Percentiles rank a stretch among this genome's conserved stretches.
Conservation (phyloP, 495 filamentous ascomycete species). For the Lophiotrema nucula region DNA sequence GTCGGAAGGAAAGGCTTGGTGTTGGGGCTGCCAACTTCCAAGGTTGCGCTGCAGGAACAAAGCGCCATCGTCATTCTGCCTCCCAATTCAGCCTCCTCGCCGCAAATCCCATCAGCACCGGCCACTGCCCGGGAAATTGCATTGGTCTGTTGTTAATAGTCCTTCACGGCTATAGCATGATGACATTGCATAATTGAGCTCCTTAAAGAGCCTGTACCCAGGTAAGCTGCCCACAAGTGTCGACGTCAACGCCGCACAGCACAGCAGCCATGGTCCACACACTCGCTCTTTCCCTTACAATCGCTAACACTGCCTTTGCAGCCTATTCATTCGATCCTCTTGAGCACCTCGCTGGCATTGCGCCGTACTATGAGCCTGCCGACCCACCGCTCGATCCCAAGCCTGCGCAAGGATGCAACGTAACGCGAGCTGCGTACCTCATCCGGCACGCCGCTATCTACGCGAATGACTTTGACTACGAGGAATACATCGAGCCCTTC, state of each 20-base stretch:
- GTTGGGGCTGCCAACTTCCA: too few species aligned
- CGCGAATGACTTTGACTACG: conserved; percentile 51
- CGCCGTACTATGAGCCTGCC: conserved; percentile 51
- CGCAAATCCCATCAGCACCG: too few species aligned
- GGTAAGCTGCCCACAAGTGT: neutral
- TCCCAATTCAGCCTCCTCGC: too few species aligned
- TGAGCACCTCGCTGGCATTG: conserved; percentile 49
- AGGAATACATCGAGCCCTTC: conserved; percentile 50
- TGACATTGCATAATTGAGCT: neutral
- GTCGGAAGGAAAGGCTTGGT: too few species aligned
- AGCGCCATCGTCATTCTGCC: too few species aligned
- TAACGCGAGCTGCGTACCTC: conserved; percentile 46
- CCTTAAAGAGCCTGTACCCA: neutral
- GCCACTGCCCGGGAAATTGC: too few species aligned
- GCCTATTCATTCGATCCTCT: conserved; percentile 49
- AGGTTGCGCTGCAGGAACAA: too few species aligned
- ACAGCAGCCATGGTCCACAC: conserved; percentile 17
- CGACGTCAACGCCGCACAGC: neutral
- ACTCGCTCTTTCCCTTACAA: conserved; percentile 22
- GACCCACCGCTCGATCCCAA: conserved; percentile 42
- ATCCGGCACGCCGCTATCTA: conserved; percentile 51
- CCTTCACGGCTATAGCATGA: too few species aligned
- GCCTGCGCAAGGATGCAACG: conserved; percentile 44
- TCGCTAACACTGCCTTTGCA: conserved; percentile 25
- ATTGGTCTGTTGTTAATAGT: too few species aligned